These are phyloP conservation scores for Nissolia schottii DNA, from an alignment of 306 rosid species.

Conservation along the genomic window DNA sequence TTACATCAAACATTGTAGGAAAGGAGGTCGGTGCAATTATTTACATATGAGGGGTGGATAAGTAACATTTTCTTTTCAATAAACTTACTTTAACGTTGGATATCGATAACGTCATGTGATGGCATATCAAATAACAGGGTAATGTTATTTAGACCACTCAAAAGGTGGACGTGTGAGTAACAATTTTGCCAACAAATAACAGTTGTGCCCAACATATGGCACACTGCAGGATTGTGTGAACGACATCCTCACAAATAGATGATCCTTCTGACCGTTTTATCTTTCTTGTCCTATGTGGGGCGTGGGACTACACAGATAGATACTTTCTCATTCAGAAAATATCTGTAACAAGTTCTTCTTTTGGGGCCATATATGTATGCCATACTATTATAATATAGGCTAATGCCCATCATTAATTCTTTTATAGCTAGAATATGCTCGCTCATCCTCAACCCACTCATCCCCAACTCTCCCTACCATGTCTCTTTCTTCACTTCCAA, in stretches of 20 bases:
- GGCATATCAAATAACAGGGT: too few species aligned
- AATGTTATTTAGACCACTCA: too few species aligned
- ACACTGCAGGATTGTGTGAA: not conserved
- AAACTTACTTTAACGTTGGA: too few species aligned
- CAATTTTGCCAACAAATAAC: too few species aligned
- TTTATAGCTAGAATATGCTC: conserved; percentile 46
- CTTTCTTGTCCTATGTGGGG: conserved; percentile 22
- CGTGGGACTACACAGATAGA: not conserved
- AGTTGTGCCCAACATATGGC: not conserved
- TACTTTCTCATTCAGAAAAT: conserved; percentile 14
- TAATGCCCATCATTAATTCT: conserved; percentile 13
- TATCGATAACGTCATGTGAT: too few species aligned
- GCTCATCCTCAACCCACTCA: conserved; percentile 52
- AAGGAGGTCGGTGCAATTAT: too few species aligned
- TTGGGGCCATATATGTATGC: too few species aligned
- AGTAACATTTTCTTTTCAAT: too few species aligned
- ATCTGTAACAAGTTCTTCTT: conserved; percentile 4
- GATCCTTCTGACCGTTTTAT: conserved; percentile 5
- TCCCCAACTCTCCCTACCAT: conserved; percentile 47
- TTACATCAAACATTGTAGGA: too few species aligned
- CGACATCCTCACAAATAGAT: conserved; percentile 33
- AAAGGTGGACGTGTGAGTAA: too few species aligned
- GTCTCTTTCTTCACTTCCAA: conserved; percentile 47
- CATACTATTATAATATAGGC: too few species aligned
- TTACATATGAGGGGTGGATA: too few species aligned